These are phyloP conservation scores for Candida corydali DNA, from an alignment of 805 yeast species.

Conservation along the genomic window DNA sequence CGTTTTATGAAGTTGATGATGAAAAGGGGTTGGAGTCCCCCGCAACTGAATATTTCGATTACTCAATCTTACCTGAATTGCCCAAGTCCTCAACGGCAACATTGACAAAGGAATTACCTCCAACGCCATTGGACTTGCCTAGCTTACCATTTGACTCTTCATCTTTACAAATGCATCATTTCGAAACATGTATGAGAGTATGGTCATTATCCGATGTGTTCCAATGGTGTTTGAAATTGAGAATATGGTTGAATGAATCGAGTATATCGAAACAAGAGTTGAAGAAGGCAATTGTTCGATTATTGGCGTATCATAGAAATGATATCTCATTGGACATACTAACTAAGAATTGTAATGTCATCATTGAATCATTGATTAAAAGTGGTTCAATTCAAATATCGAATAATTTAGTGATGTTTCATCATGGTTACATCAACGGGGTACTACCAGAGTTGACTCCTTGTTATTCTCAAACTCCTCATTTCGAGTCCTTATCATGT, in stretches of 20 bases:
- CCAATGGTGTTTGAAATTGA: slow-evolving; percentile 50
- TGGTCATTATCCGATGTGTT: slow-evolving; percentile 48
- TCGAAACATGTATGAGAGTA: slow-evolving; percentile 43
- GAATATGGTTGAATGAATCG: slow-evolving; percentile 51
- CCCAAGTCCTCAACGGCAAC: slow-evolving; percentile 15
- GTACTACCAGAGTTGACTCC: slow-evolving; percentile 41
- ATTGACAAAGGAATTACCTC: slow-evolving; percentile 29
- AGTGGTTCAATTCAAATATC: slow-evolving; percentile 34
- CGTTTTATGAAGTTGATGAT: slow-evolving; percentile 10
- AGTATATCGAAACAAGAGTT: slow-evolving; percentile 49
- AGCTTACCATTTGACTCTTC: slow-evolving; percentile 54
- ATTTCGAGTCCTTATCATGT: slow-evolving; percentile 22
- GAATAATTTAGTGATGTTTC: slow-evolving; percentile 14
- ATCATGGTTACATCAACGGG: slow-evolving; percentile 27
- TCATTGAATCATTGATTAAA: slow-evolving; percentile 38
- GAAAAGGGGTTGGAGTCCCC: slow-evolving; percentile 16
- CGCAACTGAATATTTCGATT: slow-evolving; percentile 25
- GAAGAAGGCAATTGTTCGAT: slow-evolving; percentile 46
- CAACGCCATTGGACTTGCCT: slow-evolving; percentile 47
- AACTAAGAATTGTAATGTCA: slow-evolving; percentile 48
- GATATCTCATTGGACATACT: slow-evolving; percentile 47
- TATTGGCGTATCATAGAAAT: slow-evolving; percentile 49
- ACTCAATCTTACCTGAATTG: slow-evolving; percentile 31
- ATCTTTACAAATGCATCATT: slow-evolving; percentile 41
- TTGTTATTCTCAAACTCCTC: slow-evolving; percentile 41